These are phyloP conservation scores for Jamesozyma piceae DNA, from an alignment of 805 yeast genomes.

Conservation along the genomic window DNA sequence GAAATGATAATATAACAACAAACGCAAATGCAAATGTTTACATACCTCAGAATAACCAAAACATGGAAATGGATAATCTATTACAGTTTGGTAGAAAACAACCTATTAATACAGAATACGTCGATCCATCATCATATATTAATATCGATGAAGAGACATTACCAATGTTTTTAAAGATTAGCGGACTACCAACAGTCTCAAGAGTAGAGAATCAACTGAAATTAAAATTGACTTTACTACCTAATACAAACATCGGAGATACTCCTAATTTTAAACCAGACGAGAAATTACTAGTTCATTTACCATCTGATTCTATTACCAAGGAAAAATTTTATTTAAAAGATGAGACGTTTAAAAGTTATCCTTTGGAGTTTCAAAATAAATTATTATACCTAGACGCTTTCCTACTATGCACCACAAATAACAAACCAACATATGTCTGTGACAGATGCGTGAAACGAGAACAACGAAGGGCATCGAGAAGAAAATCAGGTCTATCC, in stretches of 20 bases:
- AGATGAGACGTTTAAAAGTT: slow-evolving; percentile 26
- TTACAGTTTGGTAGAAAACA: slow-evolving; percentile 15
- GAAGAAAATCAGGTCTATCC: slow-evolving; percentile 69
- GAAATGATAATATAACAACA: not conserved
- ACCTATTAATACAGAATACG: slow-evolving; percentile 12
- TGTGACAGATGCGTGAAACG: slow-evolving; percentile 83
- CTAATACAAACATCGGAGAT: slow-evolving; percentile 42
- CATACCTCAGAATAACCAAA: not conserved
- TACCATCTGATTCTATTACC: slow-evolving; percentile 80
- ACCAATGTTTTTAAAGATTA: slow-evolving; percentile 42
- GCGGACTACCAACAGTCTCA: slow-evolving; percentile 65
- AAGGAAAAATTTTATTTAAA: slow-evolving; percentile 70
- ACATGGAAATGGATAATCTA: not conserved
- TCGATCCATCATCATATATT: slow-evolving; percentile 23
- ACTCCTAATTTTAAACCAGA: not conserved
- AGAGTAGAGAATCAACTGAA: slow-evolving; percentile 94
- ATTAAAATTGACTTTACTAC: slow-evolving; percentile 37
- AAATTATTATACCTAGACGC: slow-evolving; percentile 63
- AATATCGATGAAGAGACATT: slow-evolving; percentile 21
- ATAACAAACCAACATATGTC: slow-evolving; percentile 48
- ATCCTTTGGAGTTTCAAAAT: slow-evolving; percentile 40
- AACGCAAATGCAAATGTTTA: not conserved
- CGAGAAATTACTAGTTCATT: slow-evolving; percentile 44
- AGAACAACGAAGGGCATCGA: slow-evolving; percentile 84
- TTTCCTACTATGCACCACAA: slow-evolving; percentile 48